Percentiles rank a stretch among this genome's conserved stretches.
phyloP scores from a whole-genome alignment of 257 asterid genomes.

The Nicotiana noctiflora region DNA sequence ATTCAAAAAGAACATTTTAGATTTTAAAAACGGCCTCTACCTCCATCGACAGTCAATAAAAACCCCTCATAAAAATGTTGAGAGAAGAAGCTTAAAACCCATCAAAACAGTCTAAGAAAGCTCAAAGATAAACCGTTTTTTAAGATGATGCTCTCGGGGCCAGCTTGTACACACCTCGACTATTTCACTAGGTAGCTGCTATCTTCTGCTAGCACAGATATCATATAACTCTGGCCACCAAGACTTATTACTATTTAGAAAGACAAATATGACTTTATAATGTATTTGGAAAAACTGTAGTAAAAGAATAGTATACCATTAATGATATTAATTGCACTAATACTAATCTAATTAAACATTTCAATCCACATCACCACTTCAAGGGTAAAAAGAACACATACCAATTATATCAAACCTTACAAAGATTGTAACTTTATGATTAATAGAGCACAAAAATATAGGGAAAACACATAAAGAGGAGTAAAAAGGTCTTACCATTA shows the following conservation, averaged over 20 bases:
- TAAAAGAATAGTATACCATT: not conserved
- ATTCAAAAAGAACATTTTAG: not conserved
- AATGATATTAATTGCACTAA: not conserved
- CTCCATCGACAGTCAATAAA: not conserved
- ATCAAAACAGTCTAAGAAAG: not conserved
- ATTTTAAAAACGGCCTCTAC: not conserved
- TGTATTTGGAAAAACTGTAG: too few species aligned
- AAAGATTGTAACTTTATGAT: not conserved
- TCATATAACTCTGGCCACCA: too few species aligned
- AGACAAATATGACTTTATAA: too few species aligned
- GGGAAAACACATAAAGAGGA: not conserved
- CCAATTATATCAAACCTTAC: not conserved
- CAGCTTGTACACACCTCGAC: too few species aligned
- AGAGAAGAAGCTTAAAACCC: not conserved
- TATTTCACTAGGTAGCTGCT: too few species aligned
- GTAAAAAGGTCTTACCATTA: constrained; percentile 33
- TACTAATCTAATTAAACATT: not conserved
- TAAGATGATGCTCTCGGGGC: too few species aligned
- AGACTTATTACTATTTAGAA: too few species aligned
- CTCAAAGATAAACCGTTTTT: not conserved
- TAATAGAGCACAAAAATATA: not conserved
- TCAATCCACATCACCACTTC: too few species aligned
- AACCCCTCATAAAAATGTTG: not conserved
- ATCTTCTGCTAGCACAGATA: too few species aligned
- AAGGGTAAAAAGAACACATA: too few species aligned